Conservation (phyloP, 2,329 filamentous ascomycete genomes). For the Neofusicoccum ribis region DNA sequence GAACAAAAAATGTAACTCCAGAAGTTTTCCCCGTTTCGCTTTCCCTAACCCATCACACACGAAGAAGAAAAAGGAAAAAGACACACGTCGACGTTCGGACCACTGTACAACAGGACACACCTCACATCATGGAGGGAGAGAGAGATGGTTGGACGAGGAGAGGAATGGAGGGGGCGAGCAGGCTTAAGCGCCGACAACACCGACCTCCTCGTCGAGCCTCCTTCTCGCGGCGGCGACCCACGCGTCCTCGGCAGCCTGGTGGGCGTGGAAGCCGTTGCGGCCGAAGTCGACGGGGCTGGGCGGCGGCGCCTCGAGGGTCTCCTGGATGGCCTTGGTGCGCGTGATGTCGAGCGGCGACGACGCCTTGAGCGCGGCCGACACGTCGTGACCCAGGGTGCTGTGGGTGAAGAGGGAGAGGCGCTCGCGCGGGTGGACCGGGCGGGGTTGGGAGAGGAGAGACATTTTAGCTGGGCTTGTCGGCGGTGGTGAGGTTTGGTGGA, state of each 20-base stretch:
- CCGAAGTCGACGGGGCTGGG: slow-evolving; percentile 44
- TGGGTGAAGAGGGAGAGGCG: slow-evolving; percentile 45
- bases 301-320: slow-evolving; percentile 43
- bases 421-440: slow-evolving; percentile 39
- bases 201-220: slow-evolving; percentile 7
- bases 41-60: neutral
- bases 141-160: neutral
- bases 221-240: neutral
- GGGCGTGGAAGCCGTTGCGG: slow-evolving; percentile 27
- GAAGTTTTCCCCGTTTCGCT: neutral
- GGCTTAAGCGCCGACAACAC: neutral
- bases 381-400: slow-evolving; percentile 42
- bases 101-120: neutral
- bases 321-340: slow-evolving; percentile 24
- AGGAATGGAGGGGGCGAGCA: neutral
- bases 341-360: slow-evolving; percentile 26
- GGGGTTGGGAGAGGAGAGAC: slow-evolving; percentile 30
- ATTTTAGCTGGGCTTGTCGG: neutral
- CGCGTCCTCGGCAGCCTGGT: neutral
- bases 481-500: neutral
- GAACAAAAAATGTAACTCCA: too few species aligned
- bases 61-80: neutral
- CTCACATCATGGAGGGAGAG: neutral
- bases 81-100: neutral
- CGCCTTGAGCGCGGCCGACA: slow-evolving; percentile 42